Percentiles rank a stretch among this genome's conserved stretches.
These are phyloP conservation scores for Pleurotus platypus DNA, from an alignment of 768 basidiomycete genomes.

Conservation along the genomic window DNA sequence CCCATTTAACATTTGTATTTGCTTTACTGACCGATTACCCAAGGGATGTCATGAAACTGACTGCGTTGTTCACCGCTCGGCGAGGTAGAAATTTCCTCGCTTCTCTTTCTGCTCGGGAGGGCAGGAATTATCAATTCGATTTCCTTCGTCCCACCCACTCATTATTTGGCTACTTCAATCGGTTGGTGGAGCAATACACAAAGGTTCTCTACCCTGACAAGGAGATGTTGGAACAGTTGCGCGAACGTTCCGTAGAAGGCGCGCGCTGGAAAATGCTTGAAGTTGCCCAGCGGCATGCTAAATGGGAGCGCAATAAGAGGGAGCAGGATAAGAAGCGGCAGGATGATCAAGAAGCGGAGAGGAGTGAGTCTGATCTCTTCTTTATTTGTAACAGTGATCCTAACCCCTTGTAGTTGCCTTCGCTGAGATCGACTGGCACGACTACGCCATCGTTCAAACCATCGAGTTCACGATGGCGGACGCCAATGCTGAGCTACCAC, in stretches of 20 bases:
- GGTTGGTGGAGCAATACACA: slow-evolving; percentile 93
- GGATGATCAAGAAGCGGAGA: slow-evolving; percentile 91
- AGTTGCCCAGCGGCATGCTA: slow-evolving; percentile 71
- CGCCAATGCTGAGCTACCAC: slow-evolving; percentile 84
- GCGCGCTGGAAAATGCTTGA: slow-evolving; percentile 80
- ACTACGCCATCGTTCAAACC: slow-evolving; percentile 96
- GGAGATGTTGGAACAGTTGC: slow-evolving; percentile 68
- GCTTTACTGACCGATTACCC: slow-evolving; percentile 8
- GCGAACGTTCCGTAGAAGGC: slow-evolving; percentile 58
- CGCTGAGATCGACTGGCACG: slow-evolving; percentile 99
- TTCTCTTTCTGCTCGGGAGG: slow-evolving; percentile 82
- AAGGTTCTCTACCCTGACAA: slow-evolving; percentile 84
- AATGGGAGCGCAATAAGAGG: slow-evolving; percentile 83
- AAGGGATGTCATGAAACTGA: slow-evolving; percentile 94
- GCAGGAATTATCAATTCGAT: slow-evolving; percentile 96
- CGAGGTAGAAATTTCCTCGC: slow-evolving; percentile 85
- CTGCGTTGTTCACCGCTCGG: slow-evolving; percentile 92
- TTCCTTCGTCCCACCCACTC: slow-evolving; percentile 96
- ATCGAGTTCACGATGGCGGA: slow-evolving; percentile 97
- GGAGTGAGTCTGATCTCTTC: slow-evolving; percentile 47
- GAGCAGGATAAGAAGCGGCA: slow-evolving; percentile 84
- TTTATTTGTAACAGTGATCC: background rate
- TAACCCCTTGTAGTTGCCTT: slow-evolving; percentile 63
- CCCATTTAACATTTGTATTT: slow-evolving; percentile 3
- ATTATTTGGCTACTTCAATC: slow-evolving; percentile 95